phyloP scores from a whole-genome alignment of 495 filamentous ascomycete species.

The Podospora appendiculata region DNA sequence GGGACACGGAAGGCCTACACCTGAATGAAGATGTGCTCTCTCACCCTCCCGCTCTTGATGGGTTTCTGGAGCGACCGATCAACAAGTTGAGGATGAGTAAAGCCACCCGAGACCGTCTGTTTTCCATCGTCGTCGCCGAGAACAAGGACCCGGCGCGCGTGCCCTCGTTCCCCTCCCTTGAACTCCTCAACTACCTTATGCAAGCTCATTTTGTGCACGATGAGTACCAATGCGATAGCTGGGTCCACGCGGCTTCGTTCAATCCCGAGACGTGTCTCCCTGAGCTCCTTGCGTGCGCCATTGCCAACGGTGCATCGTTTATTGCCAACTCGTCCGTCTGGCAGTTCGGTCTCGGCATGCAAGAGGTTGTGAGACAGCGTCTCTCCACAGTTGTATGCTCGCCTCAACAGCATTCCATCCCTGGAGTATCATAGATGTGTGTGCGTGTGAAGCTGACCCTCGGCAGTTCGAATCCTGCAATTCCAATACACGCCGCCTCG shows the following conservation, averaged over 20 bases:
- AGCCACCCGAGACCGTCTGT: slow-evolving; percentile 9
- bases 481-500: slow-evolving; percentile 41
- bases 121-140: slow-evolving; percentile 11
- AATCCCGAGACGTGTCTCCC: slow-evolving; percentile 19
- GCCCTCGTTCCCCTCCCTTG: slow-evolving; percentile 14
- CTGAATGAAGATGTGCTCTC: slow-evolving; percentile 7
- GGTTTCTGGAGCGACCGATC: neutral
- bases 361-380: slow-evolving; percentile 44
- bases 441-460: neutral
- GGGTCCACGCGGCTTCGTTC: slow-evolving; percentile 13
- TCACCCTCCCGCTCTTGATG: neutral
- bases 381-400: slow-evolving; percentile 27
- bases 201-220: slow-evolving; percentile 13
- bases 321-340: slow-evolving; percentile 42
- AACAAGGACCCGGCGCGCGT: slow-evolving; percentile 2
- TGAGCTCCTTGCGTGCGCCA: slow-evolving; percentile 41
- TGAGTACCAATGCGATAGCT: slow-evolving; percentile 13
- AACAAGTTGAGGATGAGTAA: slow-evolving; percentile 11
- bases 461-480: slow-evolving; percentile 45
- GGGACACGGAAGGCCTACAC: slow-evolving; percentile 8
- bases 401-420: neutral
- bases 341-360: slow-evolving; percentile 50
- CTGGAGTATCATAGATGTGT: neutral
- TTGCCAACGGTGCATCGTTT: slow-evolving; percentile 43
- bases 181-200: slow-evolving; percentile 17